Evolutionary conservation across 2,329 filamentous ascomycete genomes (phyloP).

Genomic region (Trichoderma breve): DNA sequence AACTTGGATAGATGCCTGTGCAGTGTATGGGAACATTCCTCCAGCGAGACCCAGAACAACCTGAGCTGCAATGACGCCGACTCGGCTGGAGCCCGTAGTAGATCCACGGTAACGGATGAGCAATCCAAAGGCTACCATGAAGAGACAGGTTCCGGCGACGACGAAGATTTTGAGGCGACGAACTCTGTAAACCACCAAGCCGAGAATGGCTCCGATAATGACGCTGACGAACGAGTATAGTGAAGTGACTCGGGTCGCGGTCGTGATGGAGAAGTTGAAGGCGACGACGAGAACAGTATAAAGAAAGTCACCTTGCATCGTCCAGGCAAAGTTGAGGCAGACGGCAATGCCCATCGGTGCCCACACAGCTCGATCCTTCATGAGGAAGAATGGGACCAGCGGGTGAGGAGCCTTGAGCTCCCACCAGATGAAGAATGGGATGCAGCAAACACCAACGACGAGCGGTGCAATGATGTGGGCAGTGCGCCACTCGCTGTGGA

Average conservation of each 20-base stretch:
- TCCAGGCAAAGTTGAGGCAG: constrained; percentile 58
- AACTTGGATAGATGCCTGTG: constrained; percentile 46
- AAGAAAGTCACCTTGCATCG: constrained; percentile 62
- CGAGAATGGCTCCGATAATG: constrained; percentile 55
- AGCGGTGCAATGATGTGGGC: constrained; percentile 44
- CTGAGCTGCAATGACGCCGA: constrained; percentile 61
- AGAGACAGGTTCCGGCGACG: constrained; percentile 57
- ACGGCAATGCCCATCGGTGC: constrained; percentile 58
- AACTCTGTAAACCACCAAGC: constrained; percentile 55
- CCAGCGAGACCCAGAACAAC: constrained; percentile 62
- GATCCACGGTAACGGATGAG: constrained; percentile 63
- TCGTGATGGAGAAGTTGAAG: constrained; percentile 56
- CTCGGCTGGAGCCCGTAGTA: constrained; percentile 40
- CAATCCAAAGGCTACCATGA: constrained; percentile 64
- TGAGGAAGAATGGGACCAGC: constrained; percentile 58
- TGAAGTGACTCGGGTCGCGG: constrained; percentile 58
- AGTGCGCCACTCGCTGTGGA: constrained; percentile 37
- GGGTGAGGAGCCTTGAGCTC: constrained; percentile 49
- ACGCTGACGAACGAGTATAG: constrained; percentile 60
- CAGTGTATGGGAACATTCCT: constrained; percentile 57
- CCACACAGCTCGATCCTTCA: constrained; percentile 65
- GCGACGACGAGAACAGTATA: constrained; percentile 61
- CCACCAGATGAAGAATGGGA: constrained; percentile 52
- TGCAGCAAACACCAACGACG: constrained; percentile 45
- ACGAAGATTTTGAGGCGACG: constrained; percentile 64